Evolutionary conservation across 2,329 filamentous ascomycete species (phyloP).

Genomic region (Pestalotiopsis sp.): DNA sequence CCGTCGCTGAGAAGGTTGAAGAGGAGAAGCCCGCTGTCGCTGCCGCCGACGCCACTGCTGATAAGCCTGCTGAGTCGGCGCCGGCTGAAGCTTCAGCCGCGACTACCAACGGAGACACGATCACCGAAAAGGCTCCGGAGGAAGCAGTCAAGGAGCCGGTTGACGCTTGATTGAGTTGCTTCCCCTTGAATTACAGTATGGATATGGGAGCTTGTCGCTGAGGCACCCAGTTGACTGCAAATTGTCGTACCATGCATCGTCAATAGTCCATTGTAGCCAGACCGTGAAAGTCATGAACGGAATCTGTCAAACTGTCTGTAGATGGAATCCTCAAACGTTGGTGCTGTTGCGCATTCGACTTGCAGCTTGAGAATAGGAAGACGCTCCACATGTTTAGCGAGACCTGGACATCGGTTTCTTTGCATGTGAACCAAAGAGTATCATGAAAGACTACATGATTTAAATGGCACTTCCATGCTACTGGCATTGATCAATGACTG

Average conservation of each 20-base stretch:
- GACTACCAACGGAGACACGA: constrained; percentile 27
- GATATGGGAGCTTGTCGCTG: background rate
- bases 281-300: background rate
- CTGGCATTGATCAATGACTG: background rate
- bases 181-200: background rate
- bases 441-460: background rate
- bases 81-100: constrained; percentile 5
- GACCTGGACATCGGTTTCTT: background rate
- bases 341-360: background rate
- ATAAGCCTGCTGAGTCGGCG: constrained; percentile 23
- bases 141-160: constrained; percentile 29
- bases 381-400: background rate
- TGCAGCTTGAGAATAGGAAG: background rate
- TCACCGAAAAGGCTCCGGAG: constrained; percentile 47
- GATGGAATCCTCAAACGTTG: background rate
- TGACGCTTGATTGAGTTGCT: background rate
- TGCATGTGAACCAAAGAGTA: background rate
- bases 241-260: background rate
- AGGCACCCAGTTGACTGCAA: background rate
- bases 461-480: background rate
- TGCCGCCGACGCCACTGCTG: background rate
- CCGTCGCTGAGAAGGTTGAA: constrained; percentile 26
- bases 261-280: background rate
- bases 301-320: background rate
- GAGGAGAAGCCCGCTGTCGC: constrained; percentile 19